phyloP scores from a whole-genome alignment of 352 stramenopile species.

The Pythium vanterpoolii region DNA sequence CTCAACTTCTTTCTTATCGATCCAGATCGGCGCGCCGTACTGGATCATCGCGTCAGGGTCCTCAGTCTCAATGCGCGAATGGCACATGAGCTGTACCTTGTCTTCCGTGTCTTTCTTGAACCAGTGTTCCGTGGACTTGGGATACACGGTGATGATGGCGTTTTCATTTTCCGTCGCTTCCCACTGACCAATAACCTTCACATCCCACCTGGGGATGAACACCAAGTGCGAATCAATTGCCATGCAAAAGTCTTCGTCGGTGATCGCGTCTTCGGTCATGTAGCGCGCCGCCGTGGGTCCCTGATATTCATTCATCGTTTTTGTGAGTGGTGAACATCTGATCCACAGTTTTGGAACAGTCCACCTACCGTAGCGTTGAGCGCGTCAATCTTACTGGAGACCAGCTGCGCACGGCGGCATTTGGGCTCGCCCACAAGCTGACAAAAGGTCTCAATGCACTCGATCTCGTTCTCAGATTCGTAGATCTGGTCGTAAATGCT shows the following conservation, averaged over 20 bases:
- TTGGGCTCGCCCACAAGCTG: slow-evolving; percentile 54
- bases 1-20: slow-evolving; percentile 61
- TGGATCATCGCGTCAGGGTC: slow-evolving; percentile 75
- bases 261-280: slow-evolving; percentile 72
- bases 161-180: slow-evolving; percentile 63
- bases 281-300: slow-evolving; percentile 69
- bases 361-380: slow-evolving; percentile 48
- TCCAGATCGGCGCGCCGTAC: slow-evolving; percentile 64
- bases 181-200: slow-evolving; percentile 70
- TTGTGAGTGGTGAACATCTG: neutral
- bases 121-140: slow-evolving; percentile 67
- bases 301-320: slow-evolving; percentile 21
- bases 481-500: slow-evolving; percentile 80
- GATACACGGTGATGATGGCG: slow-evolving; percentile 82
- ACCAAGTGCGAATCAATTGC: slow-evolving; percentile 79
- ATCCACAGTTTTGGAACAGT: neutral
- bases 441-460: slow-evolving; percentile 65
- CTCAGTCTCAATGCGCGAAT: slow-evolving; percentile 67
- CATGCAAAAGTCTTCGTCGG: slow-evolving; percentile 78
- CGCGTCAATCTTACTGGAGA: slow-evolving; percentile 69
- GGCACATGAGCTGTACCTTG: slow-evolving; percentile 77
- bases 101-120: slow-evolving; percentile 47
- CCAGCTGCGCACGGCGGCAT: slow-evolving; percentile 61
- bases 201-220: slow-evolving; percentile 76
- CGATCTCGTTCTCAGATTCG: slow-evolving; percentile 52